Base-by-base conservation (phyloP, 2,329 filamentous ascomycete species). In the Grosmannia penicillata region DNA sequence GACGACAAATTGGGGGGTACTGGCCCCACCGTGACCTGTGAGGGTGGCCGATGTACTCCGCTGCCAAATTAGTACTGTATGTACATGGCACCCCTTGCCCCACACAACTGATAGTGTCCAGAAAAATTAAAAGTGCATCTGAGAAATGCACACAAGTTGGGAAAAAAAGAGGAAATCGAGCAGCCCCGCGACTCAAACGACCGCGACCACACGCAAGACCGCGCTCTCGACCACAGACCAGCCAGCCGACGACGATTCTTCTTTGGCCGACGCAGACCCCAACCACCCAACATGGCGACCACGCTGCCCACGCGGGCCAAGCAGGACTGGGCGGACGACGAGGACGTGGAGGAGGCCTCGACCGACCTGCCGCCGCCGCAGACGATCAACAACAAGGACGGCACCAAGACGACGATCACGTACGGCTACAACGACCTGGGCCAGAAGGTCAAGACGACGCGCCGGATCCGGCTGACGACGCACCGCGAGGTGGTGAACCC, bases 371-470 rank as follows among this genome's bases (percentile, higher is more conserved):
- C 91, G 44, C 73, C 82, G 50, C 78, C 83, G 50, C 81, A 91
- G 65, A 82, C 89, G 51, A 89, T 85, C 59, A 81, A 80, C 59
- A 96, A 98, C 76, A 94, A 95, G 67, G 91, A 98, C 61, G 91
- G 93, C 58, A 94, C 85, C 53, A 94, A 95, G 66, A 98, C 93
- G 33, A 82, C 91, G 51, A 79, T 94, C 55, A 83, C 82, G 46
- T 93, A 84, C 68, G 75, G 78, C 53, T 77, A 85, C 66, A 89
- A 94, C 66, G 91, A 98, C 50, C 75, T 89, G 46, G 83, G 83
- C 62, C 87, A 93, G 61, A 93, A 93, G 63, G 82, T 96, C 56
- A 96, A 96, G 73, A 91, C 86, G 46, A 96, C 87, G 44, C 87
- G 91, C 58, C 84, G 87, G 53, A 89, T 96, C 66, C 85, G 87